Evolutionary conservation across 257 asterid genomes (phyloP).

Genomic region (Gentiana straminea): DNA sequence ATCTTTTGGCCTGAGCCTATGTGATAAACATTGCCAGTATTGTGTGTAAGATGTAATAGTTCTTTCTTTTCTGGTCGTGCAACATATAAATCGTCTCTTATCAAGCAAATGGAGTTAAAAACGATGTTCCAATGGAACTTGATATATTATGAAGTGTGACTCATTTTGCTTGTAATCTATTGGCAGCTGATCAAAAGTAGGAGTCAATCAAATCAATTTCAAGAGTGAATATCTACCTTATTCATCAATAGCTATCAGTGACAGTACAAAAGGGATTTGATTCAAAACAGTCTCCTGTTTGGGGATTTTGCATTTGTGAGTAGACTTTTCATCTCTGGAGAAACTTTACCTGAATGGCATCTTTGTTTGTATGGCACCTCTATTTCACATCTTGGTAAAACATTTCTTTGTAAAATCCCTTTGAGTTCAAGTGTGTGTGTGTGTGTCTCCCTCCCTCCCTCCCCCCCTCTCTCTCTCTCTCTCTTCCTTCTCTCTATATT

Average conservation of each 20-base stretch:
- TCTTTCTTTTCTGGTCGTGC: background rate
- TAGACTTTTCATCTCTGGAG: constrained; percentile 5
- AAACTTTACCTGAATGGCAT: background rate
- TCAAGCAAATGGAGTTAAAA: background rate
- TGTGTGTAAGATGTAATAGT: background rate
- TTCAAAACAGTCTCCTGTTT: constrained; percentile 3
- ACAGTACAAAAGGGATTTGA: constrained; percentile 3
- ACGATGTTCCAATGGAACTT: background rate
- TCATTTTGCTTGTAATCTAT: constrained; percentile 7
- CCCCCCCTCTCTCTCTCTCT: no score
- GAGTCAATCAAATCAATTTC: constrained; percentile 41
- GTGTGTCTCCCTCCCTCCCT: no score
- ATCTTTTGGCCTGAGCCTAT: background rate
- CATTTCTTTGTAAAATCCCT: no score
- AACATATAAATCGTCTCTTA: background rate
- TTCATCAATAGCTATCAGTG: background rate
- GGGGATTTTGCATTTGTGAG: constrained; percentile 5
- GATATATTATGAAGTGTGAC: background rate
- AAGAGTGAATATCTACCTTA: constrained; percentile 28
- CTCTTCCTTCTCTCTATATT: no score
- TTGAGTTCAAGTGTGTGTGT: no score
- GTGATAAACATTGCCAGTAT: background rate
- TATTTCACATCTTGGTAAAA: no score
- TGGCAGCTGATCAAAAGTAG: constrained; percentile 55
- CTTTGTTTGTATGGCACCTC: no score